Conservation (phyloP, 139 green algal species). For the Bryopsis sp. region DNA sequence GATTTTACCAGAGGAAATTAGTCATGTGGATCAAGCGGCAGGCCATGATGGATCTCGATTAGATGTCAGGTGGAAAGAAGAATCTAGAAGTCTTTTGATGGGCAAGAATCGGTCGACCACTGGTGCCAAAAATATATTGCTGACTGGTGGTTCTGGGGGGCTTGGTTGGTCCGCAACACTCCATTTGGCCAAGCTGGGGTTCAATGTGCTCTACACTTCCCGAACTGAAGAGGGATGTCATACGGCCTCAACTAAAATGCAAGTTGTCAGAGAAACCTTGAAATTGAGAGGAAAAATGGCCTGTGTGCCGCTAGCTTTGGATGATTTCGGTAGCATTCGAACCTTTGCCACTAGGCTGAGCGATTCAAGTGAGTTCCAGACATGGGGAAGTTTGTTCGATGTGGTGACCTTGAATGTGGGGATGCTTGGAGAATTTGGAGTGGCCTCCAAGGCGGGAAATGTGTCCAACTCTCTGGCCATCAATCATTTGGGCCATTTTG, state of each 20-base stretch:
- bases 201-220: background rate
- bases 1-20: too few relatives aligned
- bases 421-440: background rate
- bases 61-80: background rate
- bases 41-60: too few relatives aligned
- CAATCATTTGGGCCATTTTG: constrained; percentile 11
- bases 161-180: background rate
- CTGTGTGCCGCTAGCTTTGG: background rate
- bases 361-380: background rate
- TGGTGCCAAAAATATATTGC: background rate
- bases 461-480: background rate
- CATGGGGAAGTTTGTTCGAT: background rate
- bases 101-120: background rate
- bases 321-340: background rate
- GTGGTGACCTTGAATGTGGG: constrained; percentile 1
- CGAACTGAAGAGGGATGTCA: background rate
- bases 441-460: background rate
- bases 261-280: background rate
- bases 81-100: background rate
- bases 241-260: background rate
- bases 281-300: background rate
- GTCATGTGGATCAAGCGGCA: too few relatives aligned
- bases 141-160: background rate
- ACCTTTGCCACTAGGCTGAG: background rate
- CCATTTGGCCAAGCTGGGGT: background rate